These are phyloP conservation scores for Dendrothele bispora DNA, from an alignment of 768 basidiomycete species.

Conservation along the genomic window DNA sequence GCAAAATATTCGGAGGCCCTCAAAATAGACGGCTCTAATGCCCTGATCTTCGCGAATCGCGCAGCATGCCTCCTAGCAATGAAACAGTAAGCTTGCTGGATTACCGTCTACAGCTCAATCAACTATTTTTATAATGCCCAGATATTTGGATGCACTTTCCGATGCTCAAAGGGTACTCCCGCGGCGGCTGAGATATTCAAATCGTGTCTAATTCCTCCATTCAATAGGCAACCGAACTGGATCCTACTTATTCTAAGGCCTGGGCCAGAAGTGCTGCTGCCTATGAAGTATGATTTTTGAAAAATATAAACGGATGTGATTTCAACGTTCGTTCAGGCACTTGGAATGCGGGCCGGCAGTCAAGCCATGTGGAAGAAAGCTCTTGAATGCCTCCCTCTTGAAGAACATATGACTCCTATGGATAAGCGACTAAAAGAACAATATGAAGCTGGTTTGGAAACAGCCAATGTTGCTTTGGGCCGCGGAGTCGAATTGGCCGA, in stretches of 20 bases:
- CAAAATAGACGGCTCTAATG: conserved; percentile 12
- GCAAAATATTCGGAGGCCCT: conserved; percentile 14
- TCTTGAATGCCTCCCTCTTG: conserved; percentile 11
- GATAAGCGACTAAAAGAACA: conserved; percentile 13
- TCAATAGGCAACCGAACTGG: conserved; percentile 20
- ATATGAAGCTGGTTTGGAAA: conserved; percentile 11
- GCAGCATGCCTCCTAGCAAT: conserved; percentile 16
- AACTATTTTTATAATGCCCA: neutral
- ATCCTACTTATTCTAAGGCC: conserved; percentile 20
- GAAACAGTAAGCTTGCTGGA: conserved; percentile 8
- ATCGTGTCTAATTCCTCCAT: neutral
- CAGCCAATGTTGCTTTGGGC: conserved; percentile 1
- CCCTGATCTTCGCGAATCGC: conserved; percentile 20
- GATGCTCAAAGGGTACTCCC: conserved; percentile 20
- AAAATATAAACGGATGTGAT: conserved; percentile 5
- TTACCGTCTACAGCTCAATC: neutral
- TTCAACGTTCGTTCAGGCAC: neutral
- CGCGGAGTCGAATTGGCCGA: neutral
- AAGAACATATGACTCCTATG: conserved; percentile 4
- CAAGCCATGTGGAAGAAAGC: conserved; percentile 15
- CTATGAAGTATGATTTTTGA: conserved; percentile 12
- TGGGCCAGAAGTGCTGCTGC: conserved; percentile 14
- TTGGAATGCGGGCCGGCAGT: neutral
- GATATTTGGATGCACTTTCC: conserved; percentile 13
- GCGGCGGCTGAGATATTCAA: neutral